These are phyloP conservation scores for Colletotrichum tabaci DNA, from an alignment of 2,329 filamentous ascomycete genomes.

Conservation along the genomic window DNA sequence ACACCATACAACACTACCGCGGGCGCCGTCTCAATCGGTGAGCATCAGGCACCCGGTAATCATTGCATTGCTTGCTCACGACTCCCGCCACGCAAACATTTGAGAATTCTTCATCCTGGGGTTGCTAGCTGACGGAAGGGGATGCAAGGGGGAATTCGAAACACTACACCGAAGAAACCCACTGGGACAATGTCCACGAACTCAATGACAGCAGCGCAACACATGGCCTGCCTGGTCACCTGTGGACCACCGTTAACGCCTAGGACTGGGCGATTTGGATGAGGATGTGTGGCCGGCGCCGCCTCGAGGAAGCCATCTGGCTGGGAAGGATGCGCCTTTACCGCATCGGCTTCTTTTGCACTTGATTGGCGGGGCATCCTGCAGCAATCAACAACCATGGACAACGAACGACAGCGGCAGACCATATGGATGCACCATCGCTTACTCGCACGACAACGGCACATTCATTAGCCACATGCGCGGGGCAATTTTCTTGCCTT, in stretches of 20 bases:
- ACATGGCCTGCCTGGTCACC: slow-evolving; percentile 11
- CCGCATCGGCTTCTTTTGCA: slow-evolving; percentile 26
- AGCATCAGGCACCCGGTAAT: neutral
- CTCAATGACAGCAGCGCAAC: neutral
- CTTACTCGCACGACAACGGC: slow-evolving; percentile 19
- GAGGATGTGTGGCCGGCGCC: slow-evolving; percentile 24
- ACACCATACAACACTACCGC: slow-evolving; percentile 2
- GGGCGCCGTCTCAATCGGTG: neutral
- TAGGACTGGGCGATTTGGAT: slow-evolving; percentile 22
- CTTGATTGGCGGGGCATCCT: slow-evolving; percentile 38
- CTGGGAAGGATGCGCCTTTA: slow-evolving; percentile 31
- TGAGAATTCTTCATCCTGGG: neutral
- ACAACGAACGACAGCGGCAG: slow-evolving; percentile 35
- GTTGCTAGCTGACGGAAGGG: neutral
- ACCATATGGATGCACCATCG: slow-evolving; percentile 20
- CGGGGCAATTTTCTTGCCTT: neutral
- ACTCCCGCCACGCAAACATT: neutral
- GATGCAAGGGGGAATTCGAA: neutral
- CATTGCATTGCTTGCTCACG: neutral
- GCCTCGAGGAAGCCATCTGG: slow-evolving; percentile 26
- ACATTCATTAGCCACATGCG: neutral
- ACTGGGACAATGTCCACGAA: neutral
- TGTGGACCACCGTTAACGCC: neutral
- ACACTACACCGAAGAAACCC: neutral
- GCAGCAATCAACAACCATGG: slow-evolving; percentile 27